Conservation (phyloP, 495 filamentous ascomycete genomes). For the Staphylotrichum longicolle region DNA sequence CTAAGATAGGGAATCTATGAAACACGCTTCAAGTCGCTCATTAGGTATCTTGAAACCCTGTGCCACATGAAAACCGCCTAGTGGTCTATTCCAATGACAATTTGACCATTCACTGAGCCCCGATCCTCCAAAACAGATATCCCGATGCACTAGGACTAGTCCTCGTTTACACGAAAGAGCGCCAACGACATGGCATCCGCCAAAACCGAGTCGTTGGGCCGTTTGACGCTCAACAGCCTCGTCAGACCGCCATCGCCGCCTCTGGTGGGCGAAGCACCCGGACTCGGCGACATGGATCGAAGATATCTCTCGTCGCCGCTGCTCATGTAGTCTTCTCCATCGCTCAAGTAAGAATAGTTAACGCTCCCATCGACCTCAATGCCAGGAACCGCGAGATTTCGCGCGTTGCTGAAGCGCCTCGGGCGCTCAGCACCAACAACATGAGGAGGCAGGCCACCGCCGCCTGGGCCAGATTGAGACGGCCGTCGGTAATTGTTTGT, state of each 20-base stretch:
- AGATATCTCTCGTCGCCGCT: conserved; percentile 11
- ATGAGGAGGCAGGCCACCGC: neutral
- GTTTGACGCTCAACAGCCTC: conserved; percentile 33
- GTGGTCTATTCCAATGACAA: neutral
- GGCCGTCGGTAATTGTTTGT: conserved; percentile 7
- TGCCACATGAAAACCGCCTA: too few relatives aligned
- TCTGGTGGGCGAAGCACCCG: neutral
- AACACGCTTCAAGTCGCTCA: too few relatives aligned
- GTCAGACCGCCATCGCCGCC: conserved; percentile 28
- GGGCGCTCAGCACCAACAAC: neutral
- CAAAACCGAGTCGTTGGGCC: conserved; percentile 28
- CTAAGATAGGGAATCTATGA: too few relatives aligned
- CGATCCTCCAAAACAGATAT: neutral
- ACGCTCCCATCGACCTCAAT: conserved; percentile 1
- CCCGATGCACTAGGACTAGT: neutral
- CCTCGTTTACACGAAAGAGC: conserved; percentile 26
- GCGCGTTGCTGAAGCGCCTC: conserved; percentile 20
- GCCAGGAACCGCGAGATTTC: conserved; percentile 19
- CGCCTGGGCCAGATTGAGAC: neutral
- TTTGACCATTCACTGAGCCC: neutral
- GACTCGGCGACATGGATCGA: conserved; percentile 9
- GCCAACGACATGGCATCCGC: conserved; percentile 37
- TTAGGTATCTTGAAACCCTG: too few relatives aligned
- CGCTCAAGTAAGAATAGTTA: conserved; percentile 8
- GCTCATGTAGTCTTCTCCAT: conserved; percentile 10